Conservation (phyloP, 169 alveolate genomes). For the Plasmodium vivax region DNA sequence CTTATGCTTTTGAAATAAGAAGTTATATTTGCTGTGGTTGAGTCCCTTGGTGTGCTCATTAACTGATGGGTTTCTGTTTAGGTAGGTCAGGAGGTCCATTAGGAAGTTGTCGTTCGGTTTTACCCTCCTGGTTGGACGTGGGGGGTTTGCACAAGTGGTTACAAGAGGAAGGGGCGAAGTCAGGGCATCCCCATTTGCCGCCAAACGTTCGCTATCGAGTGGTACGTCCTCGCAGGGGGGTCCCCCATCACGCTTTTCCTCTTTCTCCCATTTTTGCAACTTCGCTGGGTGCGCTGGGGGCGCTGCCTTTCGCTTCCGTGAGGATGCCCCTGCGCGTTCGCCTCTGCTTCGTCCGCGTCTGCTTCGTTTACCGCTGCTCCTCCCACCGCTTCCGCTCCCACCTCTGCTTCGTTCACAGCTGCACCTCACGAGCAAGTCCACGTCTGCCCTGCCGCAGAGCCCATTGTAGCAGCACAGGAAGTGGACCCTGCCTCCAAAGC, state of each 20-base stretch:
- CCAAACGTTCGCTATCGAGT: not conserved
- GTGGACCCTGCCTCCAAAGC: not conserved
- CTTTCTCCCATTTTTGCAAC: not conserved
- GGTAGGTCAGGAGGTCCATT: conserved; percentile 25
- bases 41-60: conserved; percentile 51
- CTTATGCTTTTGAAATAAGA: conserved; percentile 36
- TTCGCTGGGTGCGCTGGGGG: not conserved
- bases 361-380: not conserved
- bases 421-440: not conserved
- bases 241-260: not conserved
- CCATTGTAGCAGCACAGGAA: conserved; percentile 47
- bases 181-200: not conserved
- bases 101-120: not conserved
- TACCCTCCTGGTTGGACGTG: not conserved
- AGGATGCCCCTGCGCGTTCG: not conserved
- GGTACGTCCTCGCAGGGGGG: not conserved
- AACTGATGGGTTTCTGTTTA: conserved; percentile 19
- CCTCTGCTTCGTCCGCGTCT: not conserved
- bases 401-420: not conserved
- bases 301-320: not conserved
- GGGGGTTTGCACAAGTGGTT: not conserved
- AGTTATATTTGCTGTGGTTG: conserved; percentile 21
- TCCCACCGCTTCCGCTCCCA: not conserved
- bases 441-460: conserved; percentile 9
- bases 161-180: not conserved